phyloP scores from a whole-genome alignment of 2,329 filamentous ascomycete species.

The Alternaria sp. region DNA sequence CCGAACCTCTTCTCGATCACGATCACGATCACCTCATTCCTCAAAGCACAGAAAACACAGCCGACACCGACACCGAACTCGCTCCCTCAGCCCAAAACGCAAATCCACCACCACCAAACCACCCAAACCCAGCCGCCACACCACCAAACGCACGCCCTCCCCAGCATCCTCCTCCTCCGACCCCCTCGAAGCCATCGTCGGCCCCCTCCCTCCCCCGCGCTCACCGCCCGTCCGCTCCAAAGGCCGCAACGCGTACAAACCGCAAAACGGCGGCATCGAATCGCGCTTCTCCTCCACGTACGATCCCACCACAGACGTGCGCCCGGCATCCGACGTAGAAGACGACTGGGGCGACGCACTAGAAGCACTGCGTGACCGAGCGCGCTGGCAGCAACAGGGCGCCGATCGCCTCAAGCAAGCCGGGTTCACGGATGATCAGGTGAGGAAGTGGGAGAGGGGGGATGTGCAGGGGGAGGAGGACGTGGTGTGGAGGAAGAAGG shows the following conservation, averaged over 20 bases:
- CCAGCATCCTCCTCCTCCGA: slow-evolving; percentile 68
- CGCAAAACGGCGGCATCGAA: slow-evolving; percentile 68
- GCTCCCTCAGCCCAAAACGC: slow-evolving; percentile 11
- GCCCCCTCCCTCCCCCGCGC: slow-evolving; percentile 67
- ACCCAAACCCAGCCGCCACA: not conserved
- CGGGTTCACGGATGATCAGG: slow-evolving; percentile 77
- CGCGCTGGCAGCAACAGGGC: slow-evolving; percentile 76
- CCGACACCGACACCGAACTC: slow-evolving; percentile 15
- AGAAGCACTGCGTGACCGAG: slow-evolving; percentile 79
- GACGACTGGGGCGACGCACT: slow-evolving; percentile 82
- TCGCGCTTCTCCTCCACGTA: slow-evolving; percentile 75
- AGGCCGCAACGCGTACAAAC: slow-evolving; percentile 40
- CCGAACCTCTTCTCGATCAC: slow-evolving; percentile 23
- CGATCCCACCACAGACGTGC: slow-evolving; percentile 64
- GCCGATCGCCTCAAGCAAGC: slow-evolving; percentile 77
- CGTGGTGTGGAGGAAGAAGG: slow-evolving; percentile 74
- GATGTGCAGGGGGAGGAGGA: slow-evolving; percentile 67
- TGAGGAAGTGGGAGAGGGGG: slow-evolving; percentile 73
- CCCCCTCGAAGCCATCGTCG: slow-evolving; percentile 76
- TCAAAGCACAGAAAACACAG: slow-evolving; percentile 15
- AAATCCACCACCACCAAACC: not conserved
- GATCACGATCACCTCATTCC: slow-evolving; percentile 23
- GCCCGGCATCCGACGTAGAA: slow-evolving; percentile 55
- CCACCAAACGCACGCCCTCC: slow-evolving; percentile 15
- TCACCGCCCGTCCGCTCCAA: slow-evolving; percentile 49